Base-by-base conservation (phyloP, 148 eudicot species). In the Chenopodium suecicum region DNA sequence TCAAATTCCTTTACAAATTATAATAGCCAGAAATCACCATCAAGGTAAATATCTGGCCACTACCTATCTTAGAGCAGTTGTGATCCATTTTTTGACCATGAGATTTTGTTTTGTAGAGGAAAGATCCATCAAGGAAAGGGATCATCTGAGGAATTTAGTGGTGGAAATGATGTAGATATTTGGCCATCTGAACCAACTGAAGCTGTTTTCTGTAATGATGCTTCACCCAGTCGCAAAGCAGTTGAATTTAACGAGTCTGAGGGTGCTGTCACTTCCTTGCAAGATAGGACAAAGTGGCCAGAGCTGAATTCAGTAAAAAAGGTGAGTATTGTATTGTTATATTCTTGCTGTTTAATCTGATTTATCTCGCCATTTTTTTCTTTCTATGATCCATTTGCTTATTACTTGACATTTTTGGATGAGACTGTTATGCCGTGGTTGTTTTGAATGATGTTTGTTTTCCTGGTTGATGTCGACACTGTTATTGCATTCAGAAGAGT, bases 21-120 rank as follows among this genome's bases (percentile, higher is more conserved):
- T n/a, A 91, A 89, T 82, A 81, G 73, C 77, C 86, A 86, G 67
- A 89, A 83, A 63, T 92, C 93, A 82, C 91, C 93, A 54, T 83
- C 89, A 80, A 89, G 95, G 97, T 87, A 81, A 52, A 54, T 48
- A 4, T 37, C 9, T 48, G 52, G 4, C 46, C 34, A 44, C 31
- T 79, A 44, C 34, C 44, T 14, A 9, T 74, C n/a, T 70, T 69
- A 25, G 34, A 19, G 44, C 9, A 41, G 23, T 74, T 13, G 23
- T 34, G 27, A 34, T 41, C 34, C 37, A 75, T 27, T 52, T 62
- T 78, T 23, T 65, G 68, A 82, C 54, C 46, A 32, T n/a, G 41
- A 50, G 31, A 44, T 82, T 82, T 85, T 25, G 34, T 76, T 71
- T 70, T 88, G 70, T 77, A 94, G 98, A 82, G 92, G 90, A 76